These are phyloP conservation scores for Sporothrix pallida DNA, from an alignment of 2,329 filamentous ascomycete species.

Conservation along the genomic window DNA sequence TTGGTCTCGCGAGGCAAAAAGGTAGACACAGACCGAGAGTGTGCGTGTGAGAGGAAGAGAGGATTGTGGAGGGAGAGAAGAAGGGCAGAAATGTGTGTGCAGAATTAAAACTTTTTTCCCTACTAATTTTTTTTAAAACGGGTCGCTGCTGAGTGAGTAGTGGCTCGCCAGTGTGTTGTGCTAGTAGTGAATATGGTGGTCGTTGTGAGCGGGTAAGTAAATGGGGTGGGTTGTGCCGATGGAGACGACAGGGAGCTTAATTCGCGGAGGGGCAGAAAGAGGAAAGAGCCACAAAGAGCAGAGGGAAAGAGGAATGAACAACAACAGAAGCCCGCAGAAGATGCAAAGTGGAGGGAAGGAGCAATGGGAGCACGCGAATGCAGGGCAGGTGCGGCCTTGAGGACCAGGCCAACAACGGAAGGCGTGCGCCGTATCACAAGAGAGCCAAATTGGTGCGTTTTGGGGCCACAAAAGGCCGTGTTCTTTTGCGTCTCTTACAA, in stretches of 20 bases:
- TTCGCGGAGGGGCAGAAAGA: slow-evolving; percentile 35
- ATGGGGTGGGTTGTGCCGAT: slow-evolving; percentile 28
- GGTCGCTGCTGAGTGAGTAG: slow-evolving; percentile 36
- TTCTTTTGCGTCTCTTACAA: not conserved
- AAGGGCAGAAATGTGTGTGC: slow-evolving; percentile 39
- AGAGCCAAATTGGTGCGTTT: not conserved
- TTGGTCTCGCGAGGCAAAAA: slow-evolving; percentile 28
- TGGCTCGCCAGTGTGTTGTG: slow-evolving; percentile 4
- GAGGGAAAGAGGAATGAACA: not conserved
- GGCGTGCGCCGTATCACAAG: slow-evolving; percentile 26
- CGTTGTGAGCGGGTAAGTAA: slow-evolving; percentile 24
- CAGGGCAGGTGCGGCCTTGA: slow-evolving; percentile 15
- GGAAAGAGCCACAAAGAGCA: not conserved
- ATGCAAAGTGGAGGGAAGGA: slow-evolving; percentile 8
- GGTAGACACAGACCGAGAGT: slow-evolving; percentile 14
- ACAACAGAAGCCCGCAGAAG: not conserved
- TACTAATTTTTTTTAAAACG: slow-evolving; percentile 38
- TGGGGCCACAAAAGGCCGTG: not conserved
- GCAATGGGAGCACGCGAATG: slow-evolving; percentile 19
- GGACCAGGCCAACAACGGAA: slow-evolving; percentile 14
- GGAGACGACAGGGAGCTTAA: slow-evolving; percentile 32
- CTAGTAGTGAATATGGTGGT: slow-evolving; percentile 11
- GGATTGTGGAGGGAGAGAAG: slow-evolving; percentile 32
- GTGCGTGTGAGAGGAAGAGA: slow-evolving; percentile 20
- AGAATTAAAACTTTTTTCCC: slow-evolving; percentile 41